Evolutionary conservation across 2,329 filamentous ascomycete genomes (phyloP).

Genomic region (Atkinsonella hypoxylon): DNA sequence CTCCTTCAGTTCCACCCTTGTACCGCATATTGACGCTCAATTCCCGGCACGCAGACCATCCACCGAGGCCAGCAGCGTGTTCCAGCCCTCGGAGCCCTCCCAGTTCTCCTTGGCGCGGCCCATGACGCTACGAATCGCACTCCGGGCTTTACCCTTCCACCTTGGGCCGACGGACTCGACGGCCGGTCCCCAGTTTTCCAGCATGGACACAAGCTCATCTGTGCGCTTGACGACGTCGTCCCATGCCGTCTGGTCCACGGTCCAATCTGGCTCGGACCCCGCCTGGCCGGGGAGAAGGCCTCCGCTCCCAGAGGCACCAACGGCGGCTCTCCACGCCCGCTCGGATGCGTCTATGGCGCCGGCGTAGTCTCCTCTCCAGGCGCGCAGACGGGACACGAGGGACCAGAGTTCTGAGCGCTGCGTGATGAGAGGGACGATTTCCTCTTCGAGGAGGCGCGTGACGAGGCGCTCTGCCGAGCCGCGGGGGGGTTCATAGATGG

Average conservation of each 20-base stretch:
- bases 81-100: conserved; percentile 66
- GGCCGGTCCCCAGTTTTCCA: conserved; percentile 64
- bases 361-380: conserved; percentile 58
- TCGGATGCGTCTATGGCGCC: conserved; percentile 75
- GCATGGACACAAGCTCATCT: conserved; percentile 66
- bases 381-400: conserved; percentile 56
- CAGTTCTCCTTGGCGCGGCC: conserved; percentile 70
- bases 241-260: conserved; percentile 53
- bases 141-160: conserved; percentile 85
- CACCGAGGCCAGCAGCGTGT: conserved; percentile 42
- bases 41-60: conserved; percentile 35
- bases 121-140: conserved; percentile 71
- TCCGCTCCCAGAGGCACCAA: conserved; percentile 35
- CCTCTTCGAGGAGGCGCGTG: conserved; percentile 60
- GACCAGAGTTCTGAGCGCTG: conserved; percentile 65
- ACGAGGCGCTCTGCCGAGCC: conserved; percentile 52
- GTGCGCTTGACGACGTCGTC: conserved; percentile 64
- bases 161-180: conserved; percentile 58
- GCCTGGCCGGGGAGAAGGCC: conserved; percentile 29
- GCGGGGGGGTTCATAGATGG: conserved; percentile 29
- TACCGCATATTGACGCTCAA: not conserved
- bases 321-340: conserved; percentile 73
- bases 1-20: not conserved
- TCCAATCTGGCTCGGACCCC: conserved; percentile 20
- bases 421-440: conserved; percentile 76